Base-by-base conservation (phyloP, 306 rosid genomes). In the Castanea crenata region DNA sequence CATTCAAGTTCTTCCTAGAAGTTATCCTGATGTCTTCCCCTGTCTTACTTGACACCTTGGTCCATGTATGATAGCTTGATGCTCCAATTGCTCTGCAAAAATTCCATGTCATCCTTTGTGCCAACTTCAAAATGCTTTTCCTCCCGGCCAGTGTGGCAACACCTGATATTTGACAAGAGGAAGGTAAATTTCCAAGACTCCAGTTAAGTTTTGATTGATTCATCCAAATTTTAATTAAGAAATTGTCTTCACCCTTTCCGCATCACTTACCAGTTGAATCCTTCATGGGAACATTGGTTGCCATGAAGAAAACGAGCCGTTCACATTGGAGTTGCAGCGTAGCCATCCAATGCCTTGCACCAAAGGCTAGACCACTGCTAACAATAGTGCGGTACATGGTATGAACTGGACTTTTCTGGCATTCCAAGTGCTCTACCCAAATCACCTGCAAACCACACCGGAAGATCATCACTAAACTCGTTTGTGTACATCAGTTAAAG, bases 251-350 rank as follows among this genome's bases (percentile, higher is more conserved):
- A 2, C 12, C 11, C 46, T 41, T 41, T 38, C 5, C 55, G 10
- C 46, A 23, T 23, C 58, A 46, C 73, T 55, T 77, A 89, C 89
- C 89, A 20, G 83, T 82, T 80, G 99, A 96, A 70, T 93, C 98
- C 87, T 96, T 96, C 92, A 86, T 93, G 27, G 99, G 99, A 74
- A 96, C 97, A 77, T 96, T 96, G 79, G 99, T 96, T 73, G 99
- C 99, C 99, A 96, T 93, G 88, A 78, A 85, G 84, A 87, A 85
- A 54, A 86, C 93, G 1, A 83, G 89, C 44, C 98, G 88, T 78
- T 96, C 99, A 3, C 99, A 93, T 75, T 96, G 98, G 78, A 93
- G 94, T 81, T 96, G 99, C 19, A 96, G 88, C 0, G 97, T 91
- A 1, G 99, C 86, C 76, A 93, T 79, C 99, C 99, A 96, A 78